These are phyloP conservation scores for Candida loeiensis DNA, from an alignment of 805 yeast genomes.

Conservation along the genomic window DNA sequence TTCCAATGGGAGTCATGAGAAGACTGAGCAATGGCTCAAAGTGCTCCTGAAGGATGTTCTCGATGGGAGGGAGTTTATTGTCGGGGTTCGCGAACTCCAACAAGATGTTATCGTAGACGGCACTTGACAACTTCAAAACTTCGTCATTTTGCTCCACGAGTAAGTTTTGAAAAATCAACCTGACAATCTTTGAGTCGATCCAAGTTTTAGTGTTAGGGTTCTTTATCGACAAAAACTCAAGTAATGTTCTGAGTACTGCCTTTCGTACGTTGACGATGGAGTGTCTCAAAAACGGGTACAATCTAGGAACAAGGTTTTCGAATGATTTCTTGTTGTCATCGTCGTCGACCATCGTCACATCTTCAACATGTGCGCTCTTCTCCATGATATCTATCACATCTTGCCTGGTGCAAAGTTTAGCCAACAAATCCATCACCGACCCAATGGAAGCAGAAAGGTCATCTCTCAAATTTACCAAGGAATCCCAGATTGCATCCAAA, in stretches of 20 bases:
- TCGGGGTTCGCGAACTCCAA: constrained; percentile 35
- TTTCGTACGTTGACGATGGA: constrained; percentile 87
- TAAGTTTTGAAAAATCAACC: constrained; percentile 82
- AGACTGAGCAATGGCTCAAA: constrained; percentile 59
- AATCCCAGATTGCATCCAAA: constrained; percentile 82
- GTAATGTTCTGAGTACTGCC: constrained; percentile 77
- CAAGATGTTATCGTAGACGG: constrained; percentile 58
- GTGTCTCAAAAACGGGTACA: constrained; percentile 90
- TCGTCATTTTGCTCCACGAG: constrained; percentile 83
- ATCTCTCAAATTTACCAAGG: constrained; percentile 78
- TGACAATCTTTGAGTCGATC: constrained; percentile 70
- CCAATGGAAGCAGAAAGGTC: constrained; percentile 95
- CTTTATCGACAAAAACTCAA: constrained; percentile 65
- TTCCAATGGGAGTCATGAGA: constrained; percentile 91
- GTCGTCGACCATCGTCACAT: constrained; percentile 16
- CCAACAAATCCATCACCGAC: constrained; percentile 89
- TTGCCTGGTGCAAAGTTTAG: constrained; percentile 78
- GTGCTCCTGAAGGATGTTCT: constrained; percentile 53
- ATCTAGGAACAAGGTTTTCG: constrained; percentile 75
- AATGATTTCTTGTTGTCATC: constrained; percentile 41
- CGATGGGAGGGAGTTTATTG: constrained; percentile 40
- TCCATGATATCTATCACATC: constrained; percentile 74
- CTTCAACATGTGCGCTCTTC: constrained; percentile 46
- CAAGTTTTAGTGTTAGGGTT: constrained; percentile 57
- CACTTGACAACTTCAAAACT: constrained; percentile 59